A percentile compares a stretch with the other conserved stretches of the same genome.
Evolutionary conservation across 371 early-diverging fungal species (phyloP).

Genomic region (Circinella minor): DNA sequence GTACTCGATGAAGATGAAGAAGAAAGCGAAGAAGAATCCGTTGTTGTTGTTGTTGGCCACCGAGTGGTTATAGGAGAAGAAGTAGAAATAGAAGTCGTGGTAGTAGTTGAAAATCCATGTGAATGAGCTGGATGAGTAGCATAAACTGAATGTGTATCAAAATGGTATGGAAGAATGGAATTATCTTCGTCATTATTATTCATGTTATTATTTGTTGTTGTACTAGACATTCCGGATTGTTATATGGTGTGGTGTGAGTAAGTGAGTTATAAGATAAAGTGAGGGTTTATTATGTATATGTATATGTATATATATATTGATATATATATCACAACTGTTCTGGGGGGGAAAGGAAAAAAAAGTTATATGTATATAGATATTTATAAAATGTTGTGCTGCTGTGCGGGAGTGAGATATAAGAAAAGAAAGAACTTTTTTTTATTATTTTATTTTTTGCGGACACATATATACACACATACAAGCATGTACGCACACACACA

Average conservation of each 20-base stretch:
- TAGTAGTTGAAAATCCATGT: conserved; percentile 2
- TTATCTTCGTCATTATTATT: neutral
- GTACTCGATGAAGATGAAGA: conserved; percentile 3
- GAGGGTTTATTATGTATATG: neutral
- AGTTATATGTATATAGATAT: too few relatives aligned
- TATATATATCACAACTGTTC: too few relatives aligned
- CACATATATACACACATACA: too few relatives aligned
- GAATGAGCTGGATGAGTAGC: conserved; percentile 8
- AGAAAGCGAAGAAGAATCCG: conserved; percentile 9
- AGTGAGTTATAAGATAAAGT: neutral
- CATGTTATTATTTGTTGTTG: neutral
- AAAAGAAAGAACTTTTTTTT: too few relatives aligned
- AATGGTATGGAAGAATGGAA: conserved; percentile 13
- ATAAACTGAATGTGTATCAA: conserved; percentile 10
- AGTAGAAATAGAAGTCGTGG: neutral
- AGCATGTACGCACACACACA: too few relatives aligned
- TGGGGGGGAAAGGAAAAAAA: too few relatives aligned
- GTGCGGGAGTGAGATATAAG: too few relatives aligned
- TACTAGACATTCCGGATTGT: neutral
- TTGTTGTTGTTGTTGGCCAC: neutral
- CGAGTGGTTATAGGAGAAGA: conserved; percentile 6
- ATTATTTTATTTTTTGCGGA: too few relatives aligned
- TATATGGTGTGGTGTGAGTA: neutral
- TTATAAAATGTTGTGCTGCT: too few relatives aligned
- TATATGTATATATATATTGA: too few relatives aligned